These are phyloP conservation scores for Hamigera avellanea DNA, from an alignment of 495 filamentous ascomycete genomes.

Conservation along the genomic window DNA sequence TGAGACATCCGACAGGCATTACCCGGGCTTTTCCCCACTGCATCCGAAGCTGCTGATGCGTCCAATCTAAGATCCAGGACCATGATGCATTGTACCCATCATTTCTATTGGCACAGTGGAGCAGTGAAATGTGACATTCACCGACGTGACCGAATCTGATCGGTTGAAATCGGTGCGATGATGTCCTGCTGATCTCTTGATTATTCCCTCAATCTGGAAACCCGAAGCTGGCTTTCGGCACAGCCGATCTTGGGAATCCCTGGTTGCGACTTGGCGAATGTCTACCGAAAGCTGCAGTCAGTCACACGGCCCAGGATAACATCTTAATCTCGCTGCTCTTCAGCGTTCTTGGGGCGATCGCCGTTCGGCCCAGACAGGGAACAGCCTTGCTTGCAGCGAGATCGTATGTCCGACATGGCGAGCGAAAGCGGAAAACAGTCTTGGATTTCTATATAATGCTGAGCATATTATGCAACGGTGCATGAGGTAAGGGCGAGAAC, in stretches of 20 bases:
- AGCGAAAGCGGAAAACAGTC: too few species aligned
- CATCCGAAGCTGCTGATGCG: too few species aligned
- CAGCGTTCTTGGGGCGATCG: slow-evolving; percentile 3
- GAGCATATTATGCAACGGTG: too few species aligned
- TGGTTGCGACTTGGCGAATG: background rate
- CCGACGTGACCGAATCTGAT: slow-evolving; percentile 10
- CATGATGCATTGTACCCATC: too few species aligned
- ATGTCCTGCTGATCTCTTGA: slow-evolving; percentile 7
- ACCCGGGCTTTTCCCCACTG: too few species aligned
- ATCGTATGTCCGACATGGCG: too few species aligned
- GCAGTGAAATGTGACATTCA: slow-evolving; percentile 4
- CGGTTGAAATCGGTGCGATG: slow-evolving; percentile 1
- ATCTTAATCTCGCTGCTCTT: background rate
- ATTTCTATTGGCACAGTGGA: too few species aligned
- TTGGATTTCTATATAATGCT: too few species aligned
- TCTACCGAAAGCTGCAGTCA: background rate
- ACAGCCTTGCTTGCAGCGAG: slow-evolving; percentile 3
- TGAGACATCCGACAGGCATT: too few species aligned
- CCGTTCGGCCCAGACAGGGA: slow-evolving; percentile 9
- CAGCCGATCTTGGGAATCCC: slow-evolving; percentile 5
- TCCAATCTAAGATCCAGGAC: too few species aligned
- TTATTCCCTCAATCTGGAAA: slow-evolving; percentile 1
- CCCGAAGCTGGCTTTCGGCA: slow-evolving; percentile 5
- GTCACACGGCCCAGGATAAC: background rate
- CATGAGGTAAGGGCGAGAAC: too few species aligned